phyloP scores from a whole-genome alignment of 2,329 filamentous ascomycete species.

The Setomelanomma holmii region DNA sequence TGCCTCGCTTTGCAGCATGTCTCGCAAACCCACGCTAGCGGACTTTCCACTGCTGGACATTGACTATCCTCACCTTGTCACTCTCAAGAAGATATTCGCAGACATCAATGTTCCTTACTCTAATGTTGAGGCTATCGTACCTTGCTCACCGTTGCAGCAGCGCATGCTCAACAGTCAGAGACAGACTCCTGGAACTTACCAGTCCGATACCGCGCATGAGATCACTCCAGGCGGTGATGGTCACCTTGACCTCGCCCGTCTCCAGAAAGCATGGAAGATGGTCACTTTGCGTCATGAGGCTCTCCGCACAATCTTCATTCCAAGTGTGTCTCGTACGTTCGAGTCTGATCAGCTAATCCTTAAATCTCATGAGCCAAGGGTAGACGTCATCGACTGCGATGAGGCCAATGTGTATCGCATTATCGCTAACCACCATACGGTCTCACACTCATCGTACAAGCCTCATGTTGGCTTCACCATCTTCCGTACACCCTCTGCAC shows the following conservation, averaged over 20 bases:
- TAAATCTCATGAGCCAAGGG: slow-evolving; percentile 9
- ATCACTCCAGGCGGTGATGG: slow-evolving; percentile 5
- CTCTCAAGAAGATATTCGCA: slow-evolving; percentile 29
- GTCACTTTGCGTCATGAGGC: slow-evolving; percentile 21
- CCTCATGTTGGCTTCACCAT: slow-evolving; percentile 15
- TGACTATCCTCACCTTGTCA: slow-evolving; percentile 38
- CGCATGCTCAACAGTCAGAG: slow-evolving; percentile 9
- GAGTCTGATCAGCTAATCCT: slow-evolving; percentile 23
- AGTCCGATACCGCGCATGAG: slow-evolving; percentile 12
- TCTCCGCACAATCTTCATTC: slow-evolving; percentile 24
- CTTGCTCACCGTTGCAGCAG: slow-evolving; percentile 14
- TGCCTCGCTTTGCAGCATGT: slow-evolving; percentile 22
- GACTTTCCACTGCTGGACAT: slow-evolving; percentile 53
- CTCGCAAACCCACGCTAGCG: slow-evolving; percentile 41
- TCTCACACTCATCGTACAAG: slow-evolving; percentile 9
- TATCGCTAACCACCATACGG: slow-evolving; percentile 8
- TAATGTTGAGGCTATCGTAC: slow-evolving; percentile 11
- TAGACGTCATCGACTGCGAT: slow-evolving; percentile 8
- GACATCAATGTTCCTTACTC: slow-evolving; percentile 12
- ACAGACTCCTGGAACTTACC: slow-evolving; percentile 10
- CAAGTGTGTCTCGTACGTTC: slow-evolving; percentile 16
- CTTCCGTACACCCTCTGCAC: slow-evolving; percentile 6
- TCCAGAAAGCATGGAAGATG: slow-evolving; percentile 18
- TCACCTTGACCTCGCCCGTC: neutral
- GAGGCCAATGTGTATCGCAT: slow-evolving; percentile 5